Evolutionary conservation across 371 early-diverging fungal genomes (phyloP).

Genomic region (Amoeboaphelidium protococcarum): DNA sequence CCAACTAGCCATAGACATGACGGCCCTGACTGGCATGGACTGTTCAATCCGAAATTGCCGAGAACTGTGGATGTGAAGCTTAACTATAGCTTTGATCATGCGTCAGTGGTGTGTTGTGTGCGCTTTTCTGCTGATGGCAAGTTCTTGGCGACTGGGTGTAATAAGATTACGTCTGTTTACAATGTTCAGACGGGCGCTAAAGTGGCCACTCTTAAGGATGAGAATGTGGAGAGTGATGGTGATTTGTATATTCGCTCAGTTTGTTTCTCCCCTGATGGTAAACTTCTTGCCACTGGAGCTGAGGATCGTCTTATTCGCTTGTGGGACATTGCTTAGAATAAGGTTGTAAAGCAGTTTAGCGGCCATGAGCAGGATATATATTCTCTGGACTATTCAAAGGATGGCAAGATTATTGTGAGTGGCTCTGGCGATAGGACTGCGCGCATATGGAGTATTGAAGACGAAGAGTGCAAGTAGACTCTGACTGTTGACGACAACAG

Average conservation of each 20-base stretch:
- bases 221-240: conserved; percentile 32
- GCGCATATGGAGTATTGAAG: conserved; percentile 60
- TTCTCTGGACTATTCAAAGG: conserved; percentile 74
- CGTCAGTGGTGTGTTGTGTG: conserved; percentile 81
- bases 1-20: conserved; percentile 57
- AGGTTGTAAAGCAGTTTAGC: conserved; percentile 5
- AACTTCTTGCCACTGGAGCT: conserved; percentile 78
- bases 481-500: conserved; percentile 13
- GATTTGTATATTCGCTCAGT: conserved; percentile 88
- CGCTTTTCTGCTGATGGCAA: conserved; percentile 75
- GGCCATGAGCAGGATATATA: conserved; percentile 96
- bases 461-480: conserved; percentile 34
- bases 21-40: conserved; percentile 60
- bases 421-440: conserved; percentile 86
- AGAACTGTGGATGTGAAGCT: conserved; percentile 50
- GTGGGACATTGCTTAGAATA: conserved; percentile 12
- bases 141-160: conserved; percentile 82
- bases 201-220: conserved; percentile 50
- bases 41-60: conserved; percentile 23
- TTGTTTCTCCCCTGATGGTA: conserved; percentile 83
- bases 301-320: conserved; percentile 79
- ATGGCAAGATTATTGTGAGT: conserved; percentile 67
- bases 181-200: conserved; percentile 42
- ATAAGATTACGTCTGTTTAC: conserved; percentile 63
- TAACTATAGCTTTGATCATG: conserved; percentile 59